Evolutionary conservation across 2,329 filamentous ascomycete genomes (phyloP).

Genomic region (Arachnopeziza araneosa): DNA sequence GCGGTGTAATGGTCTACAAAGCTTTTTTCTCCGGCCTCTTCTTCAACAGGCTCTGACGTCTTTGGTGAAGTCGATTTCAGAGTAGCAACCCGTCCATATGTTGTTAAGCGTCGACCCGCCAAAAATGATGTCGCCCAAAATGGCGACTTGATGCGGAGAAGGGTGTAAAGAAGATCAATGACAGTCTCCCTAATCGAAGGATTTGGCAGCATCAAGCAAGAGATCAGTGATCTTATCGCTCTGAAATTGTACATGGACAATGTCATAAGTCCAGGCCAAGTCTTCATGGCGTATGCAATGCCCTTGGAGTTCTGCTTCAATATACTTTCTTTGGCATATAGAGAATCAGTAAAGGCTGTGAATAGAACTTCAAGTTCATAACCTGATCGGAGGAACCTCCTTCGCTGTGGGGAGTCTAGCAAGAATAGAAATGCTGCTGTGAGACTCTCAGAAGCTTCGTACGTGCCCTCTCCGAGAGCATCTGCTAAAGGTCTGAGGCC

Average conservation of each 20-base stretch:
- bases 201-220: slow-evolving; percentile 55
- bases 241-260: slow-evolving; percentile 85
- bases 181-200: slow-evolving; percentile 64
- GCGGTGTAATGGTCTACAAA: slow-evolving; percentile 93
- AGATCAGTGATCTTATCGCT: slow-evolving; percentile 71
- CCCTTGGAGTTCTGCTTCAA: slow-evolving; percentile 86
- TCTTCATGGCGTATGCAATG: slow-evolving; percentile 85
- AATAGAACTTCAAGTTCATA: slow-evolving; percentile 87
- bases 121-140: slow-evolving; percentile 95
- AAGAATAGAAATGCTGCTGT: slow-evolving; percentile 84
- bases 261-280: slow-evolving; percentile 87
- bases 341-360: slow-evolving; percentile 84
- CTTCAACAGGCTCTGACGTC: slow-evolving; percentile 47
- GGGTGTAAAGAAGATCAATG: slow-evolving; percentile 75
- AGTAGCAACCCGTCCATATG: slow-evolving; percentile 89
- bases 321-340: slow-evolving; percentile 51
- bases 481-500: slow-evolving; percentile 87
- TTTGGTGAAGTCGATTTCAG: slow-evolving; percentile 56
- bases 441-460: slow-evolving; percentile 87
- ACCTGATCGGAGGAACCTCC: slow-evolving; percentile 79
- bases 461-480: slow-evolving; percentile 81
- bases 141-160: slow-evolving; percentile 83
- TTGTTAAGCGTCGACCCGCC: slow-evolving; percentile 85
- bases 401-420: slow-evolving; percentile 74
- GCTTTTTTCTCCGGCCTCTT: slow-evolving; percentile 71